A percentile compares a stretch with the other conserved stretches of the same genome.
These are phyloP conservation scores for Tuctoria greenei DNA, from an alignment of 176 grass and related monocot genomes.

Conservation along the genomic window DNA sequence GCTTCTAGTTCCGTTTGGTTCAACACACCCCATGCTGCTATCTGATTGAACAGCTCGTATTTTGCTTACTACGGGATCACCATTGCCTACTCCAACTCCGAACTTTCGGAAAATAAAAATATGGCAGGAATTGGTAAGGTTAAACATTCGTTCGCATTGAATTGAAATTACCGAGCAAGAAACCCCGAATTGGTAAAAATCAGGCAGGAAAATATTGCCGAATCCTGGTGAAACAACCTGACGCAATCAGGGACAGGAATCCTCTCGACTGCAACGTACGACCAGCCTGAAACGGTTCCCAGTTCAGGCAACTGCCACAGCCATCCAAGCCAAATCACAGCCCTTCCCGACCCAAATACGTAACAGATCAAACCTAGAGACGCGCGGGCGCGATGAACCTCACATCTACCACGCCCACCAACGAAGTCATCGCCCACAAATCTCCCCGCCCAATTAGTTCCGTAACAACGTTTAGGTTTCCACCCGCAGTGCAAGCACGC, in stretches of 20 bases:
- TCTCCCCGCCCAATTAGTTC: not conserved
- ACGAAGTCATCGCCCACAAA: not conserved
- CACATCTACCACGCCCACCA: not conserved
- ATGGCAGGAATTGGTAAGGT: not conserved
- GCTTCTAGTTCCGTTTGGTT: not conserved
- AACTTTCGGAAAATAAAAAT: not conserved
- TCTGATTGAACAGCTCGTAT: not conserved
- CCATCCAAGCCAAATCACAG: not conserved
- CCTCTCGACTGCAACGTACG: not conserved
- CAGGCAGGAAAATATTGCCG: not conserved
- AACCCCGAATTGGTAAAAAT: not conserved
- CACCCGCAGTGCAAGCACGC: not conserved
- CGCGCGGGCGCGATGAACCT: not conserved
- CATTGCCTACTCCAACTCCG: not conserved
- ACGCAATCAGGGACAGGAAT: not conserved
- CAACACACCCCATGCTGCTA: not conserved
- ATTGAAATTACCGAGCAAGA: not conserved
- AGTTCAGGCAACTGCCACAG: not conserved
- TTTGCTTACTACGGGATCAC: not conserved
- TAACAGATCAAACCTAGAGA: conserved; percentile 6
- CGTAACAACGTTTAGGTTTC: not conserved
- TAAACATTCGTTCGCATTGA: not conserved
- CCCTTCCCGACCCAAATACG: not conserved
- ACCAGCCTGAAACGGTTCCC: not conserved
- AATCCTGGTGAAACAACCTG: not conserved